Base-by-base conservation (phyloP, 2,329 filamentous ascomycete genomes). In the Geoglossum cookeanum region DNA sequence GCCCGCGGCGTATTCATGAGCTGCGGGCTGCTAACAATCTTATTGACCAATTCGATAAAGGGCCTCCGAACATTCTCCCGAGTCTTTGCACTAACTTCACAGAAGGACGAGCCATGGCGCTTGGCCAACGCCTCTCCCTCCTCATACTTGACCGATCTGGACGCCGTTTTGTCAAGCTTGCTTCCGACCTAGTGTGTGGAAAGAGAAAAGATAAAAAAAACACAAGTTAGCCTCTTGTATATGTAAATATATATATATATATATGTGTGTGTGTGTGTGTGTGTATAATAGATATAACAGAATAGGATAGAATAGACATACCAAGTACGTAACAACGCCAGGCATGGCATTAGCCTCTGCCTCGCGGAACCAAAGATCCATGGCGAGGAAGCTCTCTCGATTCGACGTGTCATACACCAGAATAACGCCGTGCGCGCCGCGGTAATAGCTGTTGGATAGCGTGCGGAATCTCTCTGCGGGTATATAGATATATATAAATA, bases 291-390 rank as follows among this genome's bases (percentile, higher is more conserved):
- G n/a, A n/a, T n/a, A n/a, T n/a, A n/a, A n/a, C n/a, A n/a, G n/a
- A 17, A 7, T 11, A 8, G 45, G 66, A 74, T 7, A 5, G n/a
- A 7, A 13, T 22, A 6, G n/a, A 45, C 42, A 13, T 15, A 45
- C 75, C 60, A 78, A 63, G 61, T 74, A 78, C 59, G 75, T 69
- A 48, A 73, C 71, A n/a, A 74, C 72, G 7, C 72, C 71, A 0
- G 72, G 69, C 22, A 71, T 70, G 2, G 74, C 75, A 63, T 77
- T 77, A 11, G 66, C 64, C 62, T 75, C 72, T 5, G 73, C 76
- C 64, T 79, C 76, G 49, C 75, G 72, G 61, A 77, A 76, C 76
- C 76, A 79, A 55, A 69, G 68, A 51, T 75, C 74, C 74, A 79
- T 75, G 54, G 71, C 70, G 29, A 71, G 64, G 63, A 79, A 79